Evolutionary conservation across 176 grass and related monocot genomes (phyloP).

Genomic region (Poa annua): DNA sequence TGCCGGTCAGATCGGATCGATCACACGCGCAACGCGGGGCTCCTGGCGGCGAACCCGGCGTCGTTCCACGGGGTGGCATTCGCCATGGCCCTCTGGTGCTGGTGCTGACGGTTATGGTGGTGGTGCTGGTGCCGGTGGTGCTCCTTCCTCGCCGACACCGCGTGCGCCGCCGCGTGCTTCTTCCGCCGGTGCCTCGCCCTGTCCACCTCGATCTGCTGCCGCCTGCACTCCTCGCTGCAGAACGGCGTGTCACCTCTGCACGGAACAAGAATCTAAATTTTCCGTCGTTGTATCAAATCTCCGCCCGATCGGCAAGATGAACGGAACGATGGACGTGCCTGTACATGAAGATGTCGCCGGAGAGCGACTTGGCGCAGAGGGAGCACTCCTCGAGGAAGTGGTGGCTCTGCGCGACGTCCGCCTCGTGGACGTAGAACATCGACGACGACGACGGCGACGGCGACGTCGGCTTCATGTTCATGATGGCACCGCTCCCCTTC

Average conservation of each 20-base stretch:
- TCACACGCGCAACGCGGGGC: slow-evolving; percentile 54
- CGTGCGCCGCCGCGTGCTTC: slow-evolving; percentile 60
- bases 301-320: too few relatives aligned
- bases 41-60: slow-evolving; percentile 34
- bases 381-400: slow-evolving; percentile 66
- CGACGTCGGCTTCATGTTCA: slow-evolving; percentile 5
- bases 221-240: slow-evolving; percentile 94
- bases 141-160: slow-evolving; percentile 42
- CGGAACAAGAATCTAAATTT: too few relatives aligned
- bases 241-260: slow-evolving; percentile 81
- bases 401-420: slow-evolving; percentile 46
- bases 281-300: too few relatives aligned
- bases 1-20: not conserved
- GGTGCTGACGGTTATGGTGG: not conserved
- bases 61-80: slow-evolving; percentile 41
- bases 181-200: slow-evolving; percentile 68
- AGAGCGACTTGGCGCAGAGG: slow-evolving; percentile 59
- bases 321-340: slow-evolving; percentile 12
- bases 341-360: slow-evolving; percentile 80
- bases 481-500: slow-evolving; percentile 51
- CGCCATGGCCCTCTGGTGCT: slow-evolving; percentile 36
- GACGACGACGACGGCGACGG: slow-evolving; percentile 51
- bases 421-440: slow-evolving; percentile 64
- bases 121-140: slow-evolving; percentile 12
- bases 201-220: slow-evolving; percentile 84